phyloP scores from a whole-genome alignment of 2,329 filamentous ascomycete species.

The Colletotrichum sp. region DNA sequence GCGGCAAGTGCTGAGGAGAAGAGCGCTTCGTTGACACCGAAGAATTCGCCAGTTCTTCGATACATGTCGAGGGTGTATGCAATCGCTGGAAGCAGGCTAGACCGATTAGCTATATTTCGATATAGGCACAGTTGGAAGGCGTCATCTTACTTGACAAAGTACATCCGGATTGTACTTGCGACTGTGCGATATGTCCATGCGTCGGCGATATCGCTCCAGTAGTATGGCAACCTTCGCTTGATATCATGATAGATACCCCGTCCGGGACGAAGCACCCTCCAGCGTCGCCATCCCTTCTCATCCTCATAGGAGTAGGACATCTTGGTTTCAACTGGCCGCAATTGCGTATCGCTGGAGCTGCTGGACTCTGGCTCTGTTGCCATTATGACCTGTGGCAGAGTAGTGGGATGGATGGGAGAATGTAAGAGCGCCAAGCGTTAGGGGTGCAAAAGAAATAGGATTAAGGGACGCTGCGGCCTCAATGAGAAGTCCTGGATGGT shows the following conservation, averaged over 20 bases:
- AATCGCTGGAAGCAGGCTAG: slow-evolving; percentile 58
- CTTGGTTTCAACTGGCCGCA: not conserved
- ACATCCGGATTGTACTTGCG: slow-evolving; percentile 61
- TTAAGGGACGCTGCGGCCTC: not conserved
- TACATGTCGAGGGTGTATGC: slow-evolving; percentile 65
- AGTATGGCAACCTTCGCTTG: slow-evolving; percentile 56
- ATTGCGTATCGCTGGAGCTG: not conserved
- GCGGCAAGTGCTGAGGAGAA: slow-evolving; percentile 60
- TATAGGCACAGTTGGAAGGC: not conserved
- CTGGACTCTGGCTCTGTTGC: not conserved
- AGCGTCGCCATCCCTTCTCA: slow-evolving; percentile 42
- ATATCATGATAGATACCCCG: slow-evolving; percentile 61
- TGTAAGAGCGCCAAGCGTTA: not conserved
- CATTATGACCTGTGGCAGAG: not conserved
- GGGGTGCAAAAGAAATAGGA: not conserved
- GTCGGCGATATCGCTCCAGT: slow-evolving; percentile 60
- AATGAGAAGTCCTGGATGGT: not conserved
- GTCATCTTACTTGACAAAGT: slow-evolving; percentile 48
- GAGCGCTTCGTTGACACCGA: slow-evolving; percentile 61
- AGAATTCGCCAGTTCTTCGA: slow-evolving; percentile 57
- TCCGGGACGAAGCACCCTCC: slow-evolving; percentile 46
- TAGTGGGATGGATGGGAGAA: not conserved
- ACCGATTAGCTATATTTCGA: not conserved
- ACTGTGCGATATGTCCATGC: slow-evolving; percentile 59
- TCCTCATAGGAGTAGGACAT: slow-evolving; percentile 37